Percentiles rank a stretch among this genome's conserved stretches.
Conservation (phyloP, 257 asterid genomes). For the Datura wrightii region DNA sequence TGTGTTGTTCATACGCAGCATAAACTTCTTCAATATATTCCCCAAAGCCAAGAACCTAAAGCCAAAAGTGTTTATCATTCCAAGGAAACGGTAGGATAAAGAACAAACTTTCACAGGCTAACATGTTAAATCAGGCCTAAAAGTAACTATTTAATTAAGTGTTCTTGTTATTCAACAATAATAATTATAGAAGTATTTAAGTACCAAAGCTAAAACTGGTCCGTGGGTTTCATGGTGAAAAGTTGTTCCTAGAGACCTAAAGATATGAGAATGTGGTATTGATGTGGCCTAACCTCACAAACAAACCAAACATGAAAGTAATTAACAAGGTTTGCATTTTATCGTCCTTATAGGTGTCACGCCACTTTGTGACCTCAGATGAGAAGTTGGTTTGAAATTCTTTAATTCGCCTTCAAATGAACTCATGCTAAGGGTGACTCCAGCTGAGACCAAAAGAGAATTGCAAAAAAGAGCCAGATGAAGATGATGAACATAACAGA, state of each 20-base stretch:
- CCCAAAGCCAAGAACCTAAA: slow-evolving; percentile 90
- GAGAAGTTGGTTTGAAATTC: background rate
- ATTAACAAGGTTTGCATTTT: background rate
- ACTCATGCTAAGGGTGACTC: background rate
- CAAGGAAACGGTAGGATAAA: background rate
- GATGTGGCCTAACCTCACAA: slow-evolving; percentile 19
- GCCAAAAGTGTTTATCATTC: background rate
- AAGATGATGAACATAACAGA: background rate
- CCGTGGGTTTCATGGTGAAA: too few relatives aligned
- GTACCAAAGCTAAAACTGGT: background rate
- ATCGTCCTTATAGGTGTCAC: background rate
- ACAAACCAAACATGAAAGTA: background rate
- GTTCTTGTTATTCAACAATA: background rate
- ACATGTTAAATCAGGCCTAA: background rate
- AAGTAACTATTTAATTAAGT: background rate
- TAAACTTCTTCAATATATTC: slow-evolving; percentile 91
- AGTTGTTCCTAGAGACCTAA: background rate
- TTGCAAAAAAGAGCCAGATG: background rate
- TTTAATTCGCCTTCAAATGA: slow-evolving; percentile 18
- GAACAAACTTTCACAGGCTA: background rate
- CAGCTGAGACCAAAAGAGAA: background rate
- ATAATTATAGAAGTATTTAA: background rate
- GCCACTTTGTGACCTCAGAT: background rate
- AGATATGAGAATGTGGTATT: background rate
- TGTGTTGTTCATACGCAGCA: slow-evolving; percentile 96